Evolutionary conservation across 2,329 filamentous ascomycete species (phyloP).

Genomic region (Microthyrium microscopicum): DNA sequence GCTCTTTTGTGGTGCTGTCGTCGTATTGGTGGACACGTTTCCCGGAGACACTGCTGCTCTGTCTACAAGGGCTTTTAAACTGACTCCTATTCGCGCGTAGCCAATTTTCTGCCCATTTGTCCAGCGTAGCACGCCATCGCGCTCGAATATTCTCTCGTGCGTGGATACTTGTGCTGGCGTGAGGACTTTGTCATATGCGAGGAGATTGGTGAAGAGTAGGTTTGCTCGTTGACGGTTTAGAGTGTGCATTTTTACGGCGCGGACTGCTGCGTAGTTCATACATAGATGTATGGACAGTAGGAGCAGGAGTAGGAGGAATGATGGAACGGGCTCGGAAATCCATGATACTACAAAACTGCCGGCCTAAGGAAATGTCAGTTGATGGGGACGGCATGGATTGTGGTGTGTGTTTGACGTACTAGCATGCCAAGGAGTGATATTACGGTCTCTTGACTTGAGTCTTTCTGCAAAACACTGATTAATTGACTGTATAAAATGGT

Average conservation of each 20-base stretch:
- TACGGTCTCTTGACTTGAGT: slow-evolving; percentile 88
- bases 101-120: slow-evolving; percentile 30
- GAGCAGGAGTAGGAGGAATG: slow-evolving; percentile 55
- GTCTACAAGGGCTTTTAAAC: slow-evolving; percentile 21
- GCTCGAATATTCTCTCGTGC: slow-evolving; percentile 41
- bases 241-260: slow-evolving; percentile 64
- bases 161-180: slow-evolving; percentile 48
- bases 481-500: slow-evolving; percentile 11
- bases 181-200: slow-evolving; percentile 31
- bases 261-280: slow-evolving; percentile 76
- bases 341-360: slow-evolving; percentile 68
- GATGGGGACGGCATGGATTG: background rate
- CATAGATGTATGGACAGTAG: slow-evolving; percentile 62
- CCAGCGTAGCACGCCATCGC: slow-evolving; percentile 49
- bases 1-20: background rate
- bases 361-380: slow-evolving; percentile 24
- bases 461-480: slow-evolving; percentile 38
- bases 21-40: background rate
- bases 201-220: slow-evolving; percentile 49
- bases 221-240: slow-evolving; percentile 78
- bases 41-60: slow-evolving; percentile 8
- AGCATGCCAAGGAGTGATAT: slow-evolving; percentile 81
- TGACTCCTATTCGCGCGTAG: slow-evolving; percentile 36
- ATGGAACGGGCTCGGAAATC: slow-evolving; percentile 53
- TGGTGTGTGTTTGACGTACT: slow-evolving; percentile 20